These are phyloP conservation scores for Ceriops decandra DNA, from an alignment of 345 rosid species.

Conservation along the genomic window DNA sequence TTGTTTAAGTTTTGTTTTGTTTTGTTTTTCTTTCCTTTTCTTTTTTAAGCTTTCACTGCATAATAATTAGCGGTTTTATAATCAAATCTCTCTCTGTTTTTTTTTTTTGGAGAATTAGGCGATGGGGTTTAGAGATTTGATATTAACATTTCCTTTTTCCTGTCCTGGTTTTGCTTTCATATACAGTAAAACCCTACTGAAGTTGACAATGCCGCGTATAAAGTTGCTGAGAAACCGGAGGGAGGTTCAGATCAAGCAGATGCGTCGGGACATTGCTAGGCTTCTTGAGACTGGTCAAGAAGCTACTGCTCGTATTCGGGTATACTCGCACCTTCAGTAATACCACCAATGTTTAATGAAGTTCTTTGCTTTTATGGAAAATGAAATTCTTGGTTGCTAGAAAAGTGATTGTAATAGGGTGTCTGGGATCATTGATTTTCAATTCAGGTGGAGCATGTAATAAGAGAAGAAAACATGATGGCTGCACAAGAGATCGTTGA, in stretches of 20 bases:
- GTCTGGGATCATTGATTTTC: background rate
- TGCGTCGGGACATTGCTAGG: conserved; percentile 92
- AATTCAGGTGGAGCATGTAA: conserved; percentile 84
- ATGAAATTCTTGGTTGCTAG: too few species aligned
- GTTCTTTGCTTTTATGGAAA: too few species aligned
- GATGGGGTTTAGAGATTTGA: background rate
- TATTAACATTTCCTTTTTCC: background rate
- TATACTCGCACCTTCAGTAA: conserved; percentile 16
- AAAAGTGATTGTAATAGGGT: too few species aligned
- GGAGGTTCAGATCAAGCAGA: conserved; percentile 82
- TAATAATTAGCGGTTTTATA: too few species aligned
- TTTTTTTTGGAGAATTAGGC: background rate
- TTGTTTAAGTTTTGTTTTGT: background rate
- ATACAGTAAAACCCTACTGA: conserved; percentile 83
- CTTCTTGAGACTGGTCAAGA: conserved; percentile 99
- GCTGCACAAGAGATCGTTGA: conserved; percentile 97
- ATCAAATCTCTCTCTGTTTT: background rate
- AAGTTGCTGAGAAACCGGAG: conserved; percentile 88
- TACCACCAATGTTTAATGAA: background rate
- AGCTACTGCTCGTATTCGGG: conserved; percentile 97
- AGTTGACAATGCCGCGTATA: conserved; percentile 74
- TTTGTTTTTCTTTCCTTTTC: background rate
- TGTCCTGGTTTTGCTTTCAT: background rate
- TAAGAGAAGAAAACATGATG: conserved; percentile 98
- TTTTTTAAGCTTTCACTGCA: background rate